Base-by-base conservation (phyloP, 345 rosid genomes). In the Aethionema arabicum region DNA sequence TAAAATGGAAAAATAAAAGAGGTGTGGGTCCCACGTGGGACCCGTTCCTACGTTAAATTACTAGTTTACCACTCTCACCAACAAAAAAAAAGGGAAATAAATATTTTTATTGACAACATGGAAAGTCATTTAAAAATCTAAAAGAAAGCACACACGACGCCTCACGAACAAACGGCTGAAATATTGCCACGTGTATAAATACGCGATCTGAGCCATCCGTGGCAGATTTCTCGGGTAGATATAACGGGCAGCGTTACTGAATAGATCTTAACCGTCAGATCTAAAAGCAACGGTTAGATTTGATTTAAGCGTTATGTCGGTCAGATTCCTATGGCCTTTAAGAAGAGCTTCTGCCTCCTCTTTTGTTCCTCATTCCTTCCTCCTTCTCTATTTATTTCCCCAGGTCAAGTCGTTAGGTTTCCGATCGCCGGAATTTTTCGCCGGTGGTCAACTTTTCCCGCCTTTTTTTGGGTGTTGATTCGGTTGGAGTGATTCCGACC, bases 301-400 rank as follows among this genome's bases (percentile, higher is more conserved):
- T 0, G n/a, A 50, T 21, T 37, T 0, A 49, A 48, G 51, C 48
- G 21, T 55, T 13, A 0, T 56, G 8, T 38, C 63, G 70, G 72
- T 41, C 72, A 67, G 72, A 59, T 59, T 67, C 59, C 46, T 12
- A 21, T 41, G 52, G 59, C 65, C 72, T 67, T 67, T 67, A 67
- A 67, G 59, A 32, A 49, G 65, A 67, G 65, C 16, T 27, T 65
- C n/a, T 67, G 65, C 65, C 52, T 51, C 65, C 44, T 52, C n/a
- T 33, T 65, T 58, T 59, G 36, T 42, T 67, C 72, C 52, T 67
- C 72, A 41, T 57, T 21, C 64, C 57, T 38, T 38, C 3, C 8
- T 5, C 15, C 8, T 36, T 53, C 53, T 4, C 3, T 12, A 4
- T 0, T 32, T 40, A 15, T 10, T 42, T 4, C 11, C 0, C 27